Base-by-base conservation (phyloP, 2,329 filamentous ascomycete species). In the Podosphaera leucotricha region DNA sequence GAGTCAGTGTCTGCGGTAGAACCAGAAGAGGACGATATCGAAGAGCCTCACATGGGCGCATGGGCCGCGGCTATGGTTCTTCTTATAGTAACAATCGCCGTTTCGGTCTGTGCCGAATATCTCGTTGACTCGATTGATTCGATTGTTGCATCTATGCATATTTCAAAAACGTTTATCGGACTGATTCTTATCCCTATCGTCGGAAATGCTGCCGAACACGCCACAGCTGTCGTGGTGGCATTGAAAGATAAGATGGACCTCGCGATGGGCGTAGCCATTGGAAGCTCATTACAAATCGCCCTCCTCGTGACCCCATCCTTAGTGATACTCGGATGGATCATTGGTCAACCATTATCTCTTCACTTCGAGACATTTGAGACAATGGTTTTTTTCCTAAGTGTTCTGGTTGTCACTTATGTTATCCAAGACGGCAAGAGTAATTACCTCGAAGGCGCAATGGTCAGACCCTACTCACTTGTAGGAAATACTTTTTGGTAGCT, bases 381-480 rank as follows among this genome's bases (percentile, higher is more conserved):
- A 0, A 75, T 85, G 36, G 72, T 78, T 1, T 85, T 85, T 59
- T 80, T 79, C 46, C 66, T 85, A 44, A 80, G 77, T 8, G 77
- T 81, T 2, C 61, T 85, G 37, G 77, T 85, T 26, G 79, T 84
- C 28, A 81, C 72, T 46, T 85, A 75, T 60, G 80, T 71, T 2
- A 77, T 86, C 38, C 77, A 82, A 56, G 82, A 87, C 55, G 82
- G 82, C 54, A 82, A 80, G 60, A 82, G 76, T 13, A 90, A 87
- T 60, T 87, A 85, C 53, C 70, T 87, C 19, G 81, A 87, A 59
- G 81, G 81, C 38, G 78, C 78, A 41, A 80, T 87, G 71, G 47
- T 48, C 26, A 47, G 47, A n/a, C 7, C 10, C 13, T 44, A 40
- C 36, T 36, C 16, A 7, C 22, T 15, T 1, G 7, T 13, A 30